phyloP scores from a whole-genome alignment of 1,139 yeast species.

The Geotrichum australiense region DNA sequence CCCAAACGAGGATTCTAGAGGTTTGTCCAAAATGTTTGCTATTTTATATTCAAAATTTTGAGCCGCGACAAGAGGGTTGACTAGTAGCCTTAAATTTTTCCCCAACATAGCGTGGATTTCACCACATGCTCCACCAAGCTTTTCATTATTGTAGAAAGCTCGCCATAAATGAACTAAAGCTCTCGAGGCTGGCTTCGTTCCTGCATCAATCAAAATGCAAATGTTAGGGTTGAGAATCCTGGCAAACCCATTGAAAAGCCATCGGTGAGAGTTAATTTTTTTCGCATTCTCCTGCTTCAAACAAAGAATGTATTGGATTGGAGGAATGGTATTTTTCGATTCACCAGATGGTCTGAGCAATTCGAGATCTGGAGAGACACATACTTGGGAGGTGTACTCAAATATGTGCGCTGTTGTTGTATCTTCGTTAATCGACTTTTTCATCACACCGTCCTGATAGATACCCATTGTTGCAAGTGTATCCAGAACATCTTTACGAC shows the following conservation, averaged over 20 bases:
- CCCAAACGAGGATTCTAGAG: slow-evolving; percentile 83
- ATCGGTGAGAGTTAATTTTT: slow-evolving; percentile 90
- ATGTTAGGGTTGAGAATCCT: slow-evolving; percentile 81
- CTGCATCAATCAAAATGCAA: slow-evolving; percentile 80
- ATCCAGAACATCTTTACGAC: slow-evolving; percentile 75
- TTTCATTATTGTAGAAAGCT: slow-evolving; percentile 75
- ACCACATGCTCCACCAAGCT: slow-evolving; percentile 94
- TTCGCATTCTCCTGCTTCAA: slow-evolving; percentile 83
- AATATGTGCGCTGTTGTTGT: slow-evolving; percentile 87
- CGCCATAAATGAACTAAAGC: slow-evolving; percentile 84
- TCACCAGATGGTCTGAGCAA: slow-evolving; percentile 44
- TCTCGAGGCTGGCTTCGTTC: slow-evolving; percentile 81
- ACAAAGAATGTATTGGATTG: slow-evolving; percentile 86
- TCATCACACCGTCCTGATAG: slow-evolving; percentile 90
- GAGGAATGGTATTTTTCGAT: slow-evolving; percentile 46
- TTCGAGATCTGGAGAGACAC: slow-evolving; percentile 47
- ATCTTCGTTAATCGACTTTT: slow-evolving; percentile 79
- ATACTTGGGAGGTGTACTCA: slow-evolving; percentile 69
- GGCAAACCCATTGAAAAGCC: slow-evolving; percentile 95
- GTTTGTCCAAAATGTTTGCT: slow-evolving; percentile 85
- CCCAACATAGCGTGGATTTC: slow-evolving; percentile 89
- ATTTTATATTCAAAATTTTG: slow-evolving; percentile 89
- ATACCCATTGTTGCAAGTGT: slow-evolving; percentile 87
- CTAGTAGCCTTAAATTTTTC: slow-evolving; percentile 47
- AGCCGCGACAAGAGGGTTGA: slow-evolving; percentile 83